Base-by-base conservation (phyloP, 2,329 filamentous ascomycete species). In the Talaromyces atroroseus region DNA sequence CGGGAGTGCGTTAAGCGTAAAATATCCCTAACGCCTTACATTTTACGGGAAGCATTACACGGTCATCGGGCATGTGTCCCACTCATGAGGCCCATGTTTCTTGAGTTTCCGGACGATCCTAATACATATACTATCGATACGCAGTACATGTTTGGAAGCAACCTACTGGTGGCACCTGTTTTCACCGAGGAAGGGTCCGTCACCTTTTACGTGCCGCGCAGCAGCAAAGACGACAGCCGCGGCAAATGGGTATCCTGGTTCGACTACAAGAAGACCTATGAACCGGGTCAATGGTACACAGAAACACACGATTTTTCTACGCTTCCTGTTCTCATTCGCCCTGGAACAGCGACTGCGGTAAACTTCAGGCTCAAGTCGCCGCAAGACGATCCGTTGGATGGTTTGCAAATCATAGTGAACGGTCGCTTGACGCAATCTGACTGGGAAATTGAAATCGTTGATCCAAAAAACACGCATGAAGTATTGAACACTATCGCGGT, bases 81-180 rank as follows among this genome's bases (percentile, higher is more conserved):
- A 3, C 76, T 87, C 16, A 81, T 89, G 61, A 74, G 87, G 38
- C 80, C 87, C 20, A 80, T 87, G 68, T 84, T 84, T 57, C 74
- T 89, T 32, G 87, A 90, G 70, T 90, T 89, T 64, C 86, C 85
- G 1, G 78, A 84, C 2, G 87, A 90, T 63, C 79, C 80, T n/a
- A 88, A 83, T 4, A 75, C 81, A 0, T 89, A 86, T 81, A 78
- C 76, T 52, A 76, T 88, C 47, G 87, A 90, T 68, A 80, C 83
- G 32, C 84, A 89, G 67, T 90, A 88, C 70, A 87, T 90, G 82
- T 75, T 90, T n/a, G 87, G 87, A 2, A 78, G 79, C 16, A 79
- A 78, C 51, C 69, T 90, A 34, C 72, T 90, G 7, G 82, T 84
- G 5, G 83, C 84, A 1, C 85, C 85, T 1, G 75, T 88, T 1